Conservation (phyloP, 768 basidiomycete species). For the Polyporus arcularius region DNA sequence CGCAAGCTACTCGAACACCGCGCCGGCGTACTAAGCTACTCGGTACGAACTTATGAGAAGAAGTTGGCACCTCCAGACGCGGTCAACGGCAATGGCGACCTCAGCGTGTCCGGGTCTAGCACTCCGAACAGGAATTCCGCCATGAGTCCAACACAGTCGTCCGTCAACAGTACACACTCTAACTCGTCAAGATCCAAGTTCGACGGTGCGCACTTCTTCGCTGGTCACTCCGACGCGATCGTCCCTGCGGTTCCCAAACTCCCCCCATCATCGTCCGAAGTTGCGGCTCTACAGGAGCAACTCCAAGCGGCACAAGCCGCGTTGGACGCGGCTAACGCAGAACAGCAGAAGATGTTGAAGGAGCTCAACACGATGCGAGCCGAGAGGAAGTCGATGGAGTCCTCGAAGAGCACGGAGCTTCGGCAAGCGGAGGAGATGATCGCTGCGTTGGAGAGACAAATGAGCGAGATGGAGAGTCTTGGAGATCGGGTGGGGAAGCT, state of each 20-base stretch:
- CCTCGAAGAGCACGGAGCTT: conserved; percentile 62
- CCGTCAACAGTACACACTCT: conserved; percentile 43
- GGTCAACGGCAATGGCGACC: conserved; percentile 34
- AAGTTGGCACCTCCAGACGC: conserved; percentile 35
- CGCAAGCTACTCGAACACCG: conserved; percentile 77
- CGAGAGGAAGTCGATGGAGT: conserved; percentile 73
- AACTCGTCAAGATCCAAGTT: conserved; percentile 59
- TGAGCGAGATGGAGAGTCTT: conserved; percentile 52
- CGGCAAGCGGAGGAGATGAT: conserved; percentile 70
- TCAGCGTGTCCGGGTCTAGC: conserved; percentile 50
- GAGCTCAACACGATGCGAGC: conserved; percentile 62
- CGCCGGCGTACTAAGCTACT: conserved; percentile 75
- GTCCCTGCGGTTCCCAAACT: conserved; percentile 46
- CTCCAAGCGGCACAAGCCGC: conserved; percentile 62
- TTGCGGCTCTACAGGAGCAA: conserved; percentile 61
- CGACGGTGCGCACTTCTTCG: conserved; percentile 83
- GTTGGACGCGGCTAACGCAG: conserved; percentile 57
- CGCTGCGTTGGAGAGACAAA: conserved; percentile 53
- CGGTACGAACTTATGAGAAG: conserved; percentile 68
- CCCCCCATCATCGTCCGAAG: conserved; percentile 47
- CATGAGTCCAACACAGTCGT: conserved; percentile 50
- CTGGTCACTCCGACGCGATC: conserved; percentile 73
- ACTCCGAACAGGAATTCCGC: conserved; percentile 53
- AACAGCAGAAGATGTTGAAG: conserved; percentile 60
- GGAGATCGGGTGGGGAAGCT: conserved; percentile 38